A percentile compares a stretch with the other conserved stretches of the same genome.
phyloP scores from a whole-genome alignment of 352 stramenopile genomes.

The Globisporangium okanoganense region DNA sequence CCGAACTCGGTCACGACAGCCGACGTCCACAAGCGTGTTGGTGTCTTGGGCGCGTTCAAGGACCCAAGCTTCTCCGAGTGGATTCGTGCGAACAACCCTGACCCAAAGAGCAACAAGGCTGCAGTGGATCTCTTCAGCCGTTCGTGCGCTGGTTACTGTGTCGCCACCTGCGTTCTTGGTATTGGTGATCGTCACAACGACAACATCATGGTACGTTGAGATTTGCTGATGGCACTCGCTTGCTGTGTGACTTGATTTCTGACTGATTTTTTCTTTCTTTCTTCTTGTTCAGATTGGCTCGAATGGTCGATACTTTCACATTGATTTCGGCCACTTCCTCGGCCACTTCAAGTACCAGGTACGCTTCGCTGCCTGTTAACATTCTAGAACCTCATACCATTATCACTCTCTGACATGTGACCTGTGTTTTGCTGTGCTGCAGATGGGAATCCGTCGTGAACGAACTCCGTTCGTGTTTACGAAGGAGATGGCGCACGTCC shows the following conservation, averaged over 20 bases:
- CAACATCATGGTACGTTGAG: conserved; percentile 91
- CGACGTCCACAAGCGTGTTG: conserved; percentile 83
- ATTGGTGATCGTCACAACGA: conserved; percentile 95
- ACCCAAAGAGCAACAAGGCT: conserved; percentile 50
- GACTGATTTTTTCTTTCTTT: conserved; percentile 1
- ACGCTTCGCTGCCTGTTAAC: conserved; percentile 5
- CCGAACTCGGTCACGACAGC: conserved; percentile 93
- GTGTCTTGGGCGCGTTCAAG: conserved; percentile 81
- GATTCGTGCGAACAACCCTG: conserved; percentile 79
- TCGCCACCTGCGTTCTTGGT: conserved; percentile 92
- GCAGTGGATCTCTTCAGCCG: conserved; percentile 86
- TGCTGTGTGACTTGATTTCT: neutral
- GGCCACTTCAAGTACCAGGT: conserved; percentile 88
- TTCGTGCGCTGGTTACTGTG: conserved; percentile 90
- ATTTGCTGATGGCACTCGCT: neutral
- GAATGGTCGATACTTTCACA: conserved; percentile 85
- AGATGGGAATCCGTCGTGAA: conserved; percentile 81
- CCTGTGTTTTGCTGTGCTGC: neutral
- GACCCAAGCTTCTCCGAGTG: conserved; percentile 83
- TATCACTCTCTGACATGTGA: neutral
- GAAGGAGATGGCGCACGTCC: conserved; percentile 83
- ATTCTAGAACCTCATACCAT: neutral
- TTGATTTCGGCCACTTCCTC: conserved; percentile 87
- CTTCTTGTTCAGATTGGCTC: conserved; percentile 45
- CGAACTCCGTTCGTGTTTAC: conserved; percentile 88